Evolutionary conservation across 306 rosid genomes (phyloP).

Genomic region (Psophocarpus tetragonolobus): DNA sequence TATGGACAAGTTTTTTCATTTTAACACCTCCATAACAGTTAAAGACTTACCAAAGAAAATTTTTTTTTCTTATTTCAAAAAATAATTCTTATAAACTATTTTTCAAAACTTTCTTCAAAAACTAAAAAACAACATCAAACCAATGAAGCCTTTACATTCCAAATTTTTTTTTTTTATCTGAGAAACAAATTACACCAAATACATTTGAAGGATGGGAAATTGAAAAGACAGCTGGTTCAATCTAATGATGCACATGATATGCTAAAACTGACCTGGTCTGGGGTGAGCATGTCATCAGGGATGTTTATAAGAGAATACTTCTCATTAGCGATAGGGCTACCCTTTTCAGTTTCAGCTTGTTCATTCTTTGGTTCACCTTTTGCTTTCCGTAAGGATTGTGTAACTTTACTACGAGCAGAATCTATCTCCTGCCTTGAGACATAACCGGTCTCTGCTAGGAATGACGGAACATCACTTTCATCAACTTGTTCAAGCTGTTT

Average conservation of each 20-base stretch:
- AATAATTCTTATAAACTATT: too few relatives aligned
- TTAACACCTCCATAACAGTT: too few relatives aligned
- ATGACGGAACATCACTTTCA: conserved; percentile 61
- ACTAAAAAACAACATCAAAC: too few relatives aligned
- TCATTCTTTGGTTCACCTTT: conserved; percentile 89
- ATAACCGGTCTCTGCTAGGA: conserved; percentile 85
- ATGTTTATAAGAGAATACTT: conserved; percentile 74
- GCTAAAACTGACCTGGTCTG: conserved; percentile 76
- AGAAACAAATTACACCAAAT: too few relatives aligned
- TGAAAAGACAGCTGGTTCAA: conserved; percentile 31
- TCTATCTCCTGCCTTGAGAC: conserved; percentile 85
- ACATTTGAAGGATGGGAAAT: conserved; percentile 18
- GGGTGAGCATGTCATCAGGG: conserved; percentile 76
- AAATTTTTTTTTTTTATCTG: too few relatives aligned
- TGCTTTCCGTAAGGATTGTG: conserved; percentile 79
- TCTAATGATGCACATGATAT: conserved; percentile 22
- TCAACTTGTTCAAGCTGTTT: conserved; percentile 81
- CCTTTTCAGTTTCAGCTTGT: conserved; percentile 70
- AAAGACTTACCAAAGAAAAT: too few relatives aligned
- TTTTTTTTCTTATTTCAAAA: too few relatives aligned
- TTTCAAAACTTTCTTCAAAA: too few relatives aligned
- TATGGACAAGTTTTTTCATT: too few relatives aligned
- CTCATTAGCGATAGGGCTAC: conserved; percentile 54
- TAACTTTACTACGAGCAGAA: conserved; percentile 67
- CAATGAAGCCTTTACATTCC: too few relatives aligned